Conservation (phyloP, 495 filamentous ascomycete species). For the Podospora conica region DNA sequence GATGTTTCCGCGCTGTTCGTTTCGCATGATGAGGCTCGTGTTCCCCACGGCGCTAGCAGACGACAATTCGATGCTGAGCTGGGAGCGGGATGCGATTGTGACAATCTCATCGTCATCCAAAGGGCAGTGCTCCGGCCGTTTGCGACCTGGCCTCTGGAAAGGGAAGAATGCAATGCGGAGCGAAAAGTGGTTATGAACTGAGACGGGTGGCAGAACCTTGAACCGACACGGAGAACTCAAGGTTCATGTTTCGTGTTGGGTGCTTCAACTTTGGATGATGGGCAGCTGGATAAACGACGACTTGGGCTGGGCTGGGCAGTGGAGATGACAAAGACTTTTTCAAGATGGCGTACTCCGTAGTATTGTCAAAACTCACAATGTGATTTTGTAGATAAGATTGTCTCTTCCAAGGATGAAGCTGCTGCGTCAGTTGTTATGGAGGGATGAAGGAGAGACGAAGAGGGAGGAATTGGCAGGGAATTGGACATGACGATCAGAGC, state of each 20-base stretch:
- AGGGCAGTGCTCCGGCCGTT: too few species aligned
- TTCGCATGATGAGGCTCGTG: neutral
- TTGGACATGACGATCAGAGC: neutral
- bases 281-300: neutral
- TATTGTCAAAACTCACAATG: too few species aligned
- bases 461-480: neutral
- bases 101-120: too few species aligned
- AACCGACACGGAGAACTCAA: neutral
- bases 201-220: neutral
- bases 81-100: neutral
- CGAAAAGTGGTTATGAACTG: neutral
- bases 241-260: neutral
- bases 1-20: neutral
- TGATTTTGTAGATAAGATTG: too few species aligned
- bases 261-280: neutral
- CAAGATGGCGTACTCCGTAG: too few species aligned
- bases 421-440: neutral
- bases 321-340: neutral
- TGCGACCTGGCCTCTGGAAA: neutral
- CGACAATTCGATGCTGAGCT: neutral
- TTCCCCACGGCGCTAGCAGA: neutral
- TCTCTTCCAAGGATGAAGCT: neutral
- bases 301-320: neutral
- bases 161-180: neutral
- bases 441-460: neutral